phyloP scores from a whole-genome alignment of 768 basidiomycete species.

The Lepiota venenata region DNA sequence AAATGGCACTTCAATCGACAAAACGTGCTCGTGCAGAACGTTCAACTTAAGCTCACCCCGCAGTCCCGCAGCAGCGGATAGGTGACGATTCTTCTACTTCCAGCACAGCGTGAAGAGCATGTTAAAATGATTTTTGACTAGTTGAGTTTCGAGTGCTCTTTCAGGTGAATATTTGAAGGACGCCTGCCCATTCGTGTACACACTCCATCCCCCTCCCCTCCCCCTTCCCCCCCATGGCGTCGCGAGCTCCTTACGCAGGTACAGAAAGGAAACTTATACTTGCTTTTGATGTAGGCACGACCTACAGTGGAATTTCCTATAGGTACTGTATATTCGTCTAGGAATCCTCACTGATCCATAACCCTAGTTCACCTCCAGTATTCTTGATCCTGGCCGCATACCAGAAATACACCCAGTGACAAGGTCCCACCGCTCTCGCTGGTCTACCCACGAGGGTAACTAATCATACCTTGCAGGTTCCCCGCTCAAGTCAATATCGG shows the following conservation, averaged over 20 bases:
- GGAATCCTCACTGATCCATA: background rate
- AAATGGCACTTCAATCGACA: too few species aligned
- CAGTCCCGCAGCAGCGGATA: background rate
- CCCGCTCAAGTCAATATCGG: conserved; percentile 39
- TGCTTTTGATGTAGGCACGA: conserved; percentile 40
- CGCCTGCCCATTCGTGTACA: background rate
- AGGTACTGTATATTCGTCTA: conserved; percentile 11
- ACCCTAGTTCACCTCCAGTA: conserved; percentile 14
- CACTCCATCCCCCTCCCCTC: background rate
- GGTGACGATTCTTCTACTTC: too few species aligned
- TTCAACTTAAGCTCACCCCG: background rate
- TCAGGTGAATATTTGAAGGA: background rate
- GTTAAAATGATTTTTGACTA: background rate
- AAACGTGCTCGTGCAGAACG: background rate
- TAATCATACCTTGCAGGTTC: conserved; percentile 27
- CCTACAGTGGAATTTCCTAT: conserved; percentile 43
- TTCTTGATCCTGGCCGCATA: conserved; percentile 35
- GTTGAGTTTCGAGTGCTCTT: background rate
- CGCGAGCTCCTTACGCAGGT: conserved; percentile 17
- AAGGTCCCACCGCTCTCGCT: conserved; percentile 10
- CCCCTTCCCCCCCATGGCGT: too few species aligned
- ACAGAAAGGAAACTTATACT: conserved; percentile 31
- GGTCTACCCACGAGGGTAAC: background rate
- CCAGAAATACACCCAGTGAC: conserved; percentile 22
- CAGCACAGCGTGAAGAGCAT: background rate